Conservation (phyloP, 805 yeast genomes). For the Ogataea paraovalis region DNA sequence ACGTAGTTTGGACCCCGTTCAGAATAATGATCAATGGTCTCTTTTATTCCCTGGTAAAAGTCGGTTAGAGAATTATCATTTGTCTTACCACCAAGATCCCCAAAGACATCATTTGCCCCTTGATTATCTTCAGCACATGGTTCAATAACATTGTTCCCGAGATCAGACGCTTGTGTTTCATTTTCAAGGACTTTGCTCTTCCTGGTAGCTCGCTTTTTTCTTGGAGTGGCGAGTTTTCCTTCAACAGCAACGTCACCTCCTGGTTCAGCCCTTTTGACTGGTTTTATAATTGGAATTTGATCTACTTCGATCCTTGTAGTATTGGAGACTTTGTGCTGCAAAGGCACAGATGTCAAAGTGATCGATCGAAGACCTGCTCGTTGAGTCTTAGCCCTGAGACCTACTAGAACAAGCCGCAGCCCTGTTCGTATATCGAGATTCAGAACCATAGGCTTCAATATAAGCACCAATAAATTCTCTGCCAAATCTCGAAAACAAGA, state of each 20-base stretch:
- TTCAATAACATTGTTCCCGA: neutral
- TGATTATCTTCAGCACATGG: neutral
- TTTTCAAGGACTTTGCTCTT: neutral
- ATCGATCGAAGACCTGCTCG: neutral
- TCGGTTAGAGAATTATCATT: slow-evolving; percentile 21
- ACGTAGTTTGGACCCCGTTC: slow-evolving; percentile 36
- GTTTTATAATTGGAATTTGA: neutral
- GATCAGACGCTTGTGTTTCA: neutral
- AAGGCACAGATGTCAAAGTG: neutral
- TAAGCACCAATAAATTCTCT: no score
- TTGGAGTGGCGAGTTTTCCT: neutral
- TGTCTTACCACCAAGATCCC: slow-evolving; percentile 17
- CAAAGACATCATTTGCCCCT: slow-evolving; percentile 8
- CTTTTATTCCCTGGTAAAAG: slow-evolving; percentile 30
- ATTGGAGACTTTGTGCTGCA: neutral
- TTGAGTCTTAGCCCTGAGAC: no score
- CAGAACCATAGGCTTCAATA: no score
- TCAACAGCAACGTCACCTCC: neutral
- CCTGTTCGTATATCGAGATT: no score
- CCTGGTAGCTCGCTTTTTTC: neutral
- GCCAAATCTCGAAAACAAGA: no score
- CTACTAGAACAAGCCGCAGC: no score
- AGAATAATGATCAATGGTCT: slow-evolving; percentile 23
- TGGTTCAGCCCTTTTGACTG: neutral
- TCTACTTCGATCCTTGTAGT: neutral